phyloP scores from a whole-genome alignment of 2,329 filamentous ascomycete genomes.

The Bipolaris gigantea region DNA sequence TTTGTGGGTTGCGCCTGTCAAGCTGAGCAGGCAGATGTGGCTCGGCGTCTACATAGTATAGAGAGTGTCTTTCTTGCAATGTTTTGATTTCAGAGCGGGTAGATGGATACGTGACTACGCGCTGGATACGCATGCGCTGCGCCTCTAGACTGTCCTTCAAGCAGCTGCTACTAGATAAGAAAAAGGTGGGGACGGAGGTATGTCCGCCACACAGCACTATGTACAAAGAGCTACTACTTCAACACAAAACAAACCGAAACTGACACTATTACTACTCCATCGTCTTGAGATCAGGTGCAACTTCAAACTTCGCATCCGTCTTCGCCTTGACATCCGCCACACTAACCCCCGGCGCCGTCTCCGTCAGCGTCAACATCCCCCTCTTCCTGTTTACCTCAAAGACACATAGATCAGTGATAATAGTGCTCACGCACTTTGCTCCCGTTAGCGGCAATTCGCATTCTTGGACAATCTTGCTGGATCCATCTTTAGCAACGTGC shows the following conservation, averaged over 20 bases:
- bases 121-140: not conserved
- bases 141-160: not conserved
- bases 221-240: not conserved
- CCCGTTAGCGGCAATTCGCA: constrained; percentile 46
- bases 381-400: constrained; percentile 68
- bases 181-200: not conserved
- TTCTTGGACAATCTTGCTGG: constrained; percentile 83
- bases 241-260: not conserved
- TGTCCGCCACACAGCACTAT: not conserved
- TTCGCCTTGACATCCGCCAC: constrained; percentile 85
- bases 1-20: too few relatives aligned
- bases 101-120: too few relatives aligned
- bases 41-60: too few relatives aligned
- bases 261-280: constrained; percentile 55
- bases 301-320: constrained; percentile 81
- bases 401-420: constrained; percentile 47
- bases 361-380: constrained; percentile 71
- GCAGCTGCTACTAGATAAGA: not conserved
- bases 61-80: too few relatives aligned
- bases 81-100: not conserved
- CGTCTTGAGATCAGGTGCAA: constrained; percentile 76
- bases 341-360: constrained; percentile 82
- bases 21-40: too few relatives aligned
- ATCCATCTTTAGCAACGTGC: constrained; percentile 90
- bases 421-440: constrained; percentile 41